Base-by-base conservation (phyloP, 768 basidiomycete species). In the Pleurotus cornucopiae region DNA sequence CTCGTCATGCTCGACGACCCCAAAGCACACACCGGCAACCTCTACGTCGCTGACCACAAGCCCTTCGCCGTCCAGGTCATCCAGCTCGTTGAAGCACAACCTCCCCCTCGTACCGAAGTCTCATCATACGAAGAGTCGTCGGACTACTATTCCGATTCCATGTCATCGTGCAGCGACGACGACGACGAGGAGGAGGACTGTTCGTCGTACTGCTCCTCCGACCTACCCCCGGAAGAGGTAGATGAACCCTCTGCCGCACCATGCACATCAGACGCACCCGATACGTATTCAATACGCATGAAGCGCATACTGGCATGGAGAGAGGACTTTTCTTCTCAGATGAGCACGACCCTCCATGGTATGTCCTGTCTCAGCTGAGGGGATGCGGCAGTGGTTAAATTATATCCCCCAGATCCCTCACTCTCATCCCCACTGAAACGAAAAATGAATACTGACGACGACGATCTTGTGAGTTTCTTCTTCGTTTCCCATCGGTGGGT, bases 191-290 rank as follows among this genome's bases (percentile, higher is more conserved):
- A 80, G n/a, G 79, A 80, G 60, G 71, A 68, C 21, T 77, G 76
- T 67, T 77, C 82, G 0, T 88, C 86, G 0, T 90, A 89, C 60
- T 89, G 88, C 75, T 90, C 88, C 16, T 89, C 87, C 16, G 81
- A 81, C 60, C 58, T 74, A 52, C 69, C 75, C 11, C 71, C 68
- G 37, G 72, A 76, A 21, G 67, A 76, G 41, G 55, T 56, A 39
- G 53, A 57, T 3, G 46, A 59, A 23, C 56, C 61, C 2, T 47
- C 43, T 46, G 47, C 58, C 41, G 58, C 57, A 45, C 26, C 46
- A 23, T 52, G 41, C 49, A 2, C 53, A 58, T 60, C 74, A 21
- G 73, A 77, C 38, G 55, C 65, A 14, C 58, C 69, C 54, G 83
- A 86, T 60, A 83, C 83, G 0, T 82, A 79, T 65, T 66, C 66